Percentiles rank a stretch among this genome's conserved stretches.
Evolutionary conservation across 352 stramenopile genomes (phyloP).

Genomic region (Globisporangium sylvaticum): DNA sequence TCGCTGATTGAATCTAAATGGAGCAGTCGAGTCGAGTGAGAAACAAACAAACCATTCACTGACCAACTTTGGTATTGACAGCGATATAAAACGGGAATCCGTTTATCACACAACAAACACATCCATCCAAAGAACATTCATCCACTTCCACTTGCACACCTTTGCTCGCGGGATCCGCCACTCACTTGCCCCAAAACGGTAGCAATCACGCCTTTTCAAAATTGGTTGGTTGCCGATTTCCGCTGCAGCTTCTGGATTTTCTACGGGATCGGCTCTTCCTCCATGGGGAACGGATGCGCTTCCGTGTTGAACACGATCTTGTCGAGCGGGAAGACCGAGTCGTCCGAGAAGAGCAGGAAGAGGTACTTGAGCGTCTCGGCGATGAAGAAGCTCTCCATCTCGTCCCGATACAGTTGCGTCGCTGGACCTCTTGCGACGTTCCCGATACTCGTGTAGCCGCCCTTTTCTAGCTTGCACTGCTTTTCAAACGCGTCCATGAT

Average conservation of each 20-base stretch:
- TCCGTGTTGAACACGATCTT: constrained; percentile 90
- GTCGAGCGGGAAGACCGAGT: constrained; percentile 74
- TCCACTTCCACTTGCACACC: not conserved
- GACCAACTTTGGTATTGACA: not conserved
- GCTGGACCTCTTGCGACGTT: constrained; percentile 51
- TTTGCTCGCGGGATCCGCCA: not conserved
- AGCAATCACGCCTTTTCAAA: not conserved
- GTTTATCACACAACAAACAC: not conserved
- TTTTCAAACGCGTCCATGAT: constrained; percentile 88
- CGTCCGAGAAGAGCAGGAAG: constrained; percentile 88
- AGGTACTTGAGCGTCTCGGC: constrained; percentile 94
- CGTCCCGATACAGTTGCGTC: constrained; percentile 45
- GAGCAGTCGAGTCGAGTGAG: not conserved
- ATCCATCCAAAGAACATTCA: not conserved
- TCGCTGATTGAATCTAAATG: not conserved
- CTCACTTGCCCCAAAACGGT: not conserved
- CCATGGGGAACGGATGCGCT: constrained; percentile 76
- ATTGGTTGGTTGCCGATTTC: not conserved
- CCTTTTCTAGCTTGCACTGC: constrained; percentile 58
- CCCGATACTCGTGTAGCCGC: constrained; percentile 59
- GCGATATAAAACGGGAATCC: not conserved
- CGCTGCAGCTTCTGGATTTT: not conserved
- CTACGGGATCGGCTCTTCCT: not conserved
- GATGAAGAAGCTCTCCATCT: constrained; percentile 92
- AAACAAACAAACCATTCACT: not conserved